Evolutionary conservation across 306 rosid genomes (phyloP).

Genomic region (Inga laurina): DNA sequence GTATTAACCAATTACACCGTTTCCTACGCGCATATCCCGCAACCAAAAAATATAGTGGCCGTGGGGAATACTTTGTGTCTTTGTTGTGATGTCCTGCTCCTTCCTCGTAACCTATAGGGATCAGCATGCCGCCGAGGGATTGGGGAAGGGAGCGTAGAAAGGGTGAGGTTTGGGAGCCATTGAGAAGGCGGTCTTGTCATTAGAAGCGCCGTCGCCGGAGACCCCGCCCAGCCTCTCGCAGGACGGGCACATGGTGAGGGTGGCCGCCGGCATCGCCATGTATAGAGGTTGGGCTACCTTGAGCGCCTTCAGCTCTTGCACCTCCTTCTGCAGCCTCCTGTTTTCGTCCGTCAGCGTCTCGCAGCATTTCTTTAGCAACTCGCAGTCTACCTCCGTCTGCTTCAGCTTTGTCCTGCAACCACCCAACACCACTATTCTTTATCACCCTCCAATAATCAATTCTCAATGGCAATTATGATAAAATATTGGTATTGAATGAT

Average conservation of each 20-base stretch:
- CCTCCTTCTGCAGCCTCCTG: slow-evolving; percentile 74
- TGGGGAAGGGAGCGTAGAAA: slow-evolving; percentile 71
- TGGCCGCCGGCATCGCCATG: slow-evolving; percentile 93
- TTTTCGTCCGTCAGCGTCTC: slow-evolving; percentile 91
- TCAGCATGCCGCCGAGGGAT: slow-evolving; percentile 91
- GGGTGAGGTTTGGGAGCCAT: slow-evolving; percentile 69
- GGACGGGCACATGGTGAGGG: slow-evolving; percentile 85
- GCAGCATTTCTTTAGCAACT: slow-evolving; percentile 88
- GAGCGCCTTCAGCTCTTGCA: slow-evolving; percentile 80
- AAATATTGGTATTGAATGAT: not conserved
- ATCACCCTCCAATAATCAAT: not conserved
- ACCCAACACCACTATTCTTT: not conserved
- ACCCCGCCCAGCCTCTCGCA: slow-evolving; percentile 74
- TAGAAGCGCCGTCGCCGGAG: slow-evolving; percentile 30
- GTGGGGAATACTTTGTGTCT: slow-evolving; percentile 15
- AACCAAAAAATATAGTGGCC: slow-evolving; percentile 68
- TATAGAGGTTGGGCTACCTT: slow-evolving; percentile 66
- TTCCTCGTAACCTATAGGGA: slow-evolving; percentile 6
- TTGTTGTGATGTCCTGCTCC: not conserved
- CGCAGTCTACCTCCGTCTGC: slow-evolving; percentile 95
- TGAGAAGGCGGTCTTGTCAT: slow-evolving; percentile 56
- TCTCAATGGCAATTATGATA: not conserved
- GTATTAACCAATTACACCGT: slow-evolving; percentile 59
- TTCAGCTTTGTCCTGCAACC: slow-evolving; percentile 84
- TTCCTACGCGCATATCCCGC: slow-evolving; percentile 40